A percentile compares a stretch with the other conserved stretches of the same genome.
phyloP scores from a whole-genome alignment of 1,284 basidiomycete species.

The Exobasidium rhododendri region DNA sequence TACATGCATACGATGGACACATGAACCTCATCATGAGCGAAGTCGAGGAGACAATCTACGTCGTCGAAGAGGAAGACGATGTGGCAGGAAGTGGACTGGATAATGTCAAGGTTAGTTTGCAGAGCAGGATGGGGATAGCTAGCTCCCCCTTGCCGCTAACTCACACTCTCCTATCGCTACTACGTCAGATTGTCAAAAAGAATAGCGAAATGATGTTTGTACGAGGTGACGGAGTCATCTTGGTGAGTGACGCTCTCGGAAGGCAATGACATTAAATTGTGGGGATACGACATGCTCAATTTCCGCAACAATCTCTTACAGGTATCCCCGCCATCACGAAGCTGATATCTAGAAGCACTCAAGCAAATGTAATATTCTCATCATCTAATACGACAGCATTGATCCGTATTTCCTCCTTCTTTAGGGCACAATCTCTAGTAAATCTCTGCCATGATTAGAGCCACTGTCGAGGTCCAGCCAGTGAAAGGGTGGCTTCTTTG shows the following conservation, averaged over 20 bases:
- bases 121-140: neutral
- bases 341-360: slow-evolving; percentile 15
- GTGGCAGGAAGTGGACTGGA: slow-evolving; percentile 20
- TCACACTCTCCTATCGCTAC: neutral
- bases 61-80: slow-evolving; percentile 56
- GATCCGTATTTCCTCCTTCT: too few species aligned
- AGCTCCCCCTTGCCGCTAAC: neutral
- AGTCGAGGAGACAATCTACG: slow-evolving; percentile 72
- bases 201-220: slow-evolving; percentile 99
- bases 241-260: slow-evolving; percentile 44
- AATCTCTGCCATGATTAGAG: slow-evolving; percentile 51
- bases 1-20: slow-evolving; percentile 98
- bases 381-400: too few species aligned
- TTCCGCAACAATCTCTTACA: neutral
- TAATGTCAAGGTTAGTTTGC: slow-evolving; percentile 54
- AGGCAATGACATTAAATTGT: neutral
- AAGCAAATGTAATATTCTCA: neutral
- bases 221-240: slow-evolving; percentile 64
- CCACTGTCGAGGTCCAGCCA: slow-evolving; percentile 49
- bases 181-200: slow-evolving; percentile 75
- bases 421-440: too few species aligned
- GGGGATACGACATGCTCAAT: neutral
- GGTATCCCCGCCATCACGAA: slow-evolving; percentile 41
- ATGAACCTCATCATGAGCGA: slow-evolving; percentile 98
- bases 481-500: slow-evolving; percentile 64